A percentile compares a stretch with the other conserved stretches of the same genome.
Conservation (phyloP, 1,284 basidiomycete species). For the Cutaneotrichosporon sp. region DNA sequence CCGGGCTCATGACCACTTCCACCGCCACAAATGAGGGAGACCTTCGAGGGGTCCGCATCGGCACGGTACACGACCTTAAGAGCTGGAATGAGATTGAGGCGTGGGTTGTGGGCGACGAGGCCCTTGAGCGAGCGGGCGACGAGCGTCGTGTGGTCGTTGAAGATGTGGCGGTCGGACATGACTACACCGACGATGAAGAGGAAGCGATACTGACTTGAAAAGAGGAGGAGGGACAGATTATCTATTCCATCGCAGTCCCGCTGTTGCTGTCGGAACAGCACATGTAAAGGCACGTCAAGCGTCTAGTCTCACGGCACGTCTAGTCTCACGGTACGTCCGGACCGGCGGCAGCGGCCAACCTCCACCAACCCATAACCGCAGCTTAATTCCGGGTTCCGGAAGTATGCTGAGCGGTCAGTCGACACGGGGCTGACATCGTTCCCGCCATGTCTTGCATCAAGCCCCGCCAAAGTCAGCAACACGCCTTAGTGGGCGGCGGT, state of each 20-base stretch:
- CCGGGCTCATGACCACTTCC: constrained; percentile 52
- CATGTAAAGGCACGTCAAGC: too few species aligned
- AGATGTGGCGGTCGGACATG: constrained; percentile 48
- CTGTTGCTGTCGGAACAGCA: too few species aligned
- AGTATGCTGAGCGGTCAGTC: too few species aligned
- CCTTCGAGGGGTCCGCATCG: constrained; percentile 46
- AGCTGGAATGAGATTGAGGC: constrained; percentile 44
- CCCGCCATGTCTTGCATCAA: too few species aligned
- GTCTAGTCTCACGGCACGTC: too few species aligned
- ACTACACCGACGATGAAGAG: background rate
- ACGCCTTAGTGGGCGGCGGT: too few species aligned
- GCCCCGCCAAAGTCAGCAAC: too few species aligned
- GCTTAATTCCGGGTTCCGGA: constrained; percentile 1
- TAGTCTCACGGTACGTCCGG: background rate
- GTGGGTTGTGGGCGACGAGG: constrained; percentile 45
- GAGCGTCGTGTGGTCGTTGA: constrained; percentile 47
- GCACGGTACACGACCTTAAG: constrained; percentile 48
- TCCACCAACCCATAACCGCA: background rate
- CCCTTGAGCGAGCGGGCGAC: constrained; percentile 45
- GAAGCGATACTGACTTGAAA: background rate
- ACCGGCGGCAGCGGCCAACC: background rate
- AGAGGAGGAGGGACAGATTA: background rate
- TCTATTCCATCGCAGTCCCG: too few species aligned
- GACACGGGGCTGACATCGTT: too few species aligned
- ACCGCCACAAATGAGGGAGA: constrained; percentile 51